phyloP scores from a whole-genome alignment of 805 yeast genomes.

The Starmerella stellata region DNA sequence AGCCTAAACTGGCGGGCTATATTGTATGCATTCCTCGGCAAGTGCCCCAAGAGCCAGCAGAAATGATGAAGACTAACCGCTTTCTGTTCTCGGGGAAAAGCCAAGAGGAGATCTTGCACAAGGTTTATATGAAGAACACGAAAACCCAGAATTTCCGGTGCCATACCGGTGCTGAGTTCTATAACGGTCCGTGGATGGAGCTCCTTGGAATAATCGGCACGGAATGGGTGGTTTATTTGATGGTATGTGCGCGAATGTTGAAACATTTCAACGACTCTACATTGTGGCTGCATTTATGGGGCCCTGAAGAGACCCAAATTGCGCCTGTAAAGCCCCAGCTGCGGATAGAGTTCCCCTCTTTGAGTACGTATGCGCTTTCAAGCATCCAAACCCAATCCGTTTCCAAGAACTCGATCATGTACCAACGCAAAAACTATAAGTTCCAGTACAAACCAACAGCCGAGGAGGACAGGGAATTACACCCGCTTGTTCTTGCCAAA shows the following conservation, averaged over 20 bases:
- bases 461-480: neutral
- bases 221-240: constrained; percentile 2
- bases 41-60: too few relatives aligned
- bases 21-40: too few relatives aligned
- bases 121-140: neutral
- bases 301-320: neutral
- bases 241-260: constrained; percentile 1
- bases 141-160: neutral
- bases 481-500: neutral
- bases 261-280: neutral
- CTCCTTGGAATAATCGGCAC: constrained; percentile 1
- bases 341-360: neutral
- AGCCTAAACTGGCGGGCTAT: too few relatives aligned
- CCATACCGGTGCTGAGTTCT: constrained; percentile 4
- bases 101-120: neutral
- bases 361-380: too few relatives aligned
- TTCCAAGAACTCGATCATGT: too few relatives aligned
- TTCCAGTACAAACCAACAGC: neutral
- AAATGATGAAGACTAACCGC: too few relatives aligned
- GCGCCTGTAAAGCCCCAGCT: too few relatives aligned
- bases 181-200: constrained; percentile 9
- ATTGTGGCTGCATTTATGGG: neutral
- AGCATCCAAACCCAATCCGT: too few relatives aligned
- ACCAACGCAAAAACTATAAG: too few relatives aligned
- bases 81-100: too few relatives aligned